These are phyloP conservation scores for Creolimax fragrantissima DNA, from an alignment of 78 protist species.

Conservation along the genomic window DNA sequence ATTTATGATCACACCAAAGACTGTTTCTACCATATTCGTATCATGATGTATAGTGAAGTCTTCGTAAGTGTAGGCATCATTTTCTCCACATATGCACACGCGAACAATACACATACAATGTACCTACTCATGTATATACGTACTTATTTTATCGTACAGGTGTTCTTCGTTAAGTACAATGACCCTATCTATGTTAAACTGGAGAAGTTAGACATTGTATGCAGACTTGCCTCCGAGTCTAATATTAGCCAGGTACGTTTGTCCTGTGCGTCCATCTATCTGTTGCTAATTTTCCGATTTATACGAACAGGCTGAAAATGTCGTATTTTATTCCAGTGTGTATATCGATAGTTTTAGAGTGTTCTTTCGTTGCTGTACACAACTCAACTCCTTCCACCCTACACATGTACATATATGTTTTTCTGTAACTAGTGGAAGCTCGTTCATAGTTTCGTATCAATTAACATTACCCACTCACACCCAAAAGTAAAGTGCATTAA, in stretches of 20 bases:
- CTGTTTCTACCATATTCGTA: no score
- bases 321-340: neutral
- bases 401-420: no score
- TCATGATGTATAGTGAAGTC: no score
- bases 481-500: no score
- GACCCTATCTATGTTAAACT: slow-evolving; percentile 98
- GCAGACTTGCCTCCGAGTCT: slow-evolving; percentile 79
- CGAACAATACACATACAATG: neutral
- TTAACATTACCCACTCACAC: no score
- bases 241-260: slow-evolving; percentile 74
- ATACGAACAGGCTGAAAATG: no score
- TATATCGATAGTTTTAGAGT: no score
- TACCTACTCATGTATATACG: neutral
- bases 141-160: slow-evolving; percentile 45
- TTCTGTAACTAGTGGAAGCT: neutral
- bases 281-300: neutral
- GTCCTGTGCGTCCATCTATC: neutral
- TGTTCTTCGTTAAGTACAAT: slow-evolving; percentile 97
- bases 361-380: no score
- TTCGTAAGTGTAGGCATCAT: no score
- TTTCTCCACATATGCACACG: neutral
- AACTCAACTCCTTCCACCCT: no score
- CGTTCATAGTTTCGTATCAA: no score
- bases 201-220: slow-evolving; percentile 97
- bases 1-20: no score